These are phyloP conservation scores for Talaromyces sp. DNA, from an alignment of 2,329 filamentous ascomycete species.

Conservation along the genomic window DNA sequence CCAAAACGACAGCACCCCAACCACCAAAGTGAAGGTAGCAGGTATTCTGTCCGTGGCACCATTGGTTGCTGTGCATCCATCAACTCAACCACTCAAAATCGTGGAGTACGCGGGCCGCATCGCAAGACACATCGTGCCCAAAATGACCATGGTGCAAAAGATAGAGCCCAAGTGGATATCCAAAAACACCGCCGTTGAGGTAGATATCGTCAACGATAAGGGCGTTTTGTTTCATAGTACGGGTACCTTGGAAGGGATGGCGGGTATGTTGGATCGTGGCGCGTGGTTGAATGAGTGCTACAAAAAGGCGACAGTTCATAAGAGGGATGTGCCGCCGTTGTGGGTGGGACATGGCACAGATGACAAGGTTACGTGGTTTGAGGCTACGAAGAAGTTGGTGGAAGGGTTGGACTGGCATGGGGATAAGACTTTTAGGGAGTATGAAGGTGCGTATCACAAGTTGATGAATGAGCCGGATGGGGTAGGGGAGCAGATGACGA, in stretches of 20 bases:
- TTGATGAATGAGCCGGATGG: constrained; percentile 33
- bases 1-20: not conserved
- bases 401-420: constrained; percentile 51
- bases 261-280: constrained; percentile 73
- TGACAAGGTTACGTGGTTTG: constrained; percentile 67
- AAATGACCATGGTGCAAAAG: constrained; percentile 13
- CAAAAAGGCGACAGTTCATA: constrained; percentile 26
- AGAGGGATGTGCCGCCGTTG: constrained; percentile 55
- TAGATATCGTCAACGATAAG: constrained; percentile 6
- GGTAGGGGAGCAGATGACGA: constrained; percentile 40
- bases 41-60: constrained; percentile 70
- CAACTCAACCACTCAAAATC: constrained; percentile 52
- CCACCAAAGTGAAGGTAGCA: constrained; percentile 5
- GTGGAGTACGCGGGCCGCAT: constrained; percentile 12
- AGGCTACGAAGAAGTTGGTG: constrained; percentile 63
- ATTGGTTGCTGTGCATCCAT: constrained; percentile 71
- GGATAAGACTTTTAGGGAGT: constrained; percentile 70
- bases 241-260: constrained; percentile 78
- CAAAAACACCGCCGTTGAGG: constrained; percentile 44
- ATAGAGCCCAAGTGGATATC: constrained; percentile 45
- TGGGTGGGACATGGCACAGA: constrained; percentile 74
- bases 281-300: constrained; percentile 54
- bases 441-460: constrained; percentile 77
- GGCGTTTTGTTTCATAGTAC: constrained; percentile 69
- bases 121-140: constrained; percentile 7